phyloP scores from a whole-genome alignment of 805 yeast genomes.

The Myxozyma neotropica region DNA sequence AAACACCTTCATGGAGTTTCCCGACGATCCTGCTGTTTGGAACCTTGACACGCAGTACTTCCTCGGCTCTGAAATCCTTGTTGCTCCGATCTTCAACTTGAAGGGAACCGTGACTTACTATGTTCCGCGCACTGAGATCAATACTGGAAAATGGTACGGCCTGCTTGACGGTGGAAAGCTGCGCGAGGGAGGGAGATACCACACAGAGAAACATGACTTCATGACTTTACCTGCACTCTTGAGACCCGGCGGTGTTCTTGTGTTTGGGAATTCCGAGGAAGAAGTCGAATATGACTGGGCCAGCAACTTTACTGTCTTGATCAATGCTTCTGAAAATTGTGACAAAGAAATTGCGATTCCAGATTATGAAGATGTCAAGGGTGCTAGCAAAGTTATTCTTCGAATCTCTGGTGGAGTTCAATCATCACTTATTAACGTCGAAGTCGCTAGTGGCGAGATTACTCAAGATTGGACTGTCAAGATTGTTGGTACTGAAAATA shows the following conservation, averaged over 20 bases:
- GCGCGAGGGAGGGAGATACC: slow-evolving; percentile 40
- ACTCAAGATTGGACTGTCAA: background rate
- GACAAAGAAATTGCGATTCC: slow-evolving; percentile 39
- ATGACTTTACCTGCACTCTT: slow-evolving; percentile 43
- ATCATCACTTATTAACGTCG: background rate
- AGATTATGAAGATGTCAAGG: slow-evolving; percentile 39
- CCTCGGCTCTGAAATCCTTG: slow-evolving; percentile 44
- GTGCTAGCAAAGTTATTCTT: background rate
- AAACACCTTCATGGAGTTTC: slow-evolving; percentile 43
- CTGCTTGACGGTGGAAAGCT: slow-evolving; percentile 42
- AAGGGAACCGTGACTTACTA: slow-evolving; percentile 43
- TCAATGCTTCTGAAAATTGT: slow-evolving; percentile 39
- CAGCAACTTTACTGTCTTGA: slow-evolving; percentile 37
- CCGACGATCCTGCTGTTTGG: slow-evolving; percentile 40
- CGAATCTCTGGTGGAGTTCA: background rate
- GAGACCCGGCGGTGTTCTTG: slow-evolving; percentile 39
- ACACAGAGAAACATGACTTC: slow-evolving; percentile 42
- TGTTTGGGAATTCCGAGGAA: slow-evolving; percentile 36
- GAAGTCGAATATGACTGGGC: slow-evolving; percentile 42
- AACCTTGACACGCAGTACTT: slow-evolving; percentile 43
- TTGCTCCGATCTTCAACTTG: slow-evolving; percentile 45
- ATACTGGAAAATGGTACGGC: slow-evolving; percentile 45
- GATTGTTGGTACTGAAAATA: background rate
- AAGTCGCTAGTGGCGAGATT: background rate
- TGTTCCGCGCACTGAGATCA: slow-evolving; percentile 37